These are phyloP conservation scores for Sphaerulina musiva DNA, from an alignment of 2,329 filamentous ascomycete species.

Conservation along the genomic window DNA sequence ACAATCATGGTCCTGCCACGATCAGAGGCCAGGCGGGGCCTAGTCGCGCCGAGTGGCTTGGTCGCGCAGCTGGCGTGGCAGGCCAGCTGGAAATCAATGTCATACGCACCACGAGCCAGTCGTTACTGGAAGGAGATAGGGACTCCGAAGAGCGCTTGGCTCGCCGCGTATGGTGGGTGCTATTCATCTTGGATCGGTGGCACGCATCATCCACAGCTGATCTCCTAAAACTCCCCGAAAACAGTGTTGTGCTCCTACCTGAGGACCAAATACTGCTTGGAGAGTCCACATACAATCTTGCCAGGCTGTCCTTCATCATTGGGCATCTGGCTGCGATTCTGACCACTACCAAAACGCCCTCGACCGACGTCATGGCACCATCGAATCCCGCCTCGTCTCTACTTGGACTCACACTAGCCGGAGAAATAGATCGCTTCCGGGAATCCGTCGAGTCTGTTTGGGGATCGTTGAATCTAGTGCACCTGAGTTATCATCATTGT, in stretches of 20 bases:
- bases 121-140: slow-evolving; percentile 42
- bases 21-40: slow-evolving; percentile 43
- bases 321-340: slow-evolving; percentile 49
- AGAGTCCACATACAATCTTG: slow-evolving; percentile 57
- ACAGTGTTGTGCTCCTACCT: slow-evolving; percentile 53
- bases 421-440: slow-evolving; percentile 59
- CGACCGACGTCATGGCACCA: slow-evolving; percentile 41
- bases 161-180: slow-evolving; percentile 63
- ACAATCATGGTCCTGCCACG: slow-evolving; percentile 48
- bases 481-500: slow-evolving; percentile 64
- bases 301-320: slow-evolving; percentile 57
- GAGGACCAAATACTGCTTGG: slow-evolving; percentile 57
- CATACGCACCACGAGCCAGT: slow-evolving; percentile 38
- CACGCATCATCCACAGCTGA: slow-evolving; percentile 61
- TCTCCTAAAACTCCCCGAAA: slow-evolving; percentile 57
- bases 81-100: slow-evolving; percentile 59
- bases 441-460: slow-evolving; percentile 53
- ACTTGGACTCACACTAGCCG: slow-evolving; percentile 47
- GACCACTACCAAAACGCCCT: slow-evolving; percentile 40
- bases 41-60: slow-evolving; percentile 53
- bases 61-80: slow-evolving; percentile 58
- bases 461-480: slow-evolving; percentile 53
- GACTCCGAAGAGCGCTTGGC: slow-evolving; percentile 59
- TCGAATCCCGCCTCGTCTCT: slow-evolving; percentile 39
- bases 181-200: slow-evolving; percentile 67